Conservation (phyloP, 1,139 yeast species). For the Saccharomycopsis phalli region DNA sequence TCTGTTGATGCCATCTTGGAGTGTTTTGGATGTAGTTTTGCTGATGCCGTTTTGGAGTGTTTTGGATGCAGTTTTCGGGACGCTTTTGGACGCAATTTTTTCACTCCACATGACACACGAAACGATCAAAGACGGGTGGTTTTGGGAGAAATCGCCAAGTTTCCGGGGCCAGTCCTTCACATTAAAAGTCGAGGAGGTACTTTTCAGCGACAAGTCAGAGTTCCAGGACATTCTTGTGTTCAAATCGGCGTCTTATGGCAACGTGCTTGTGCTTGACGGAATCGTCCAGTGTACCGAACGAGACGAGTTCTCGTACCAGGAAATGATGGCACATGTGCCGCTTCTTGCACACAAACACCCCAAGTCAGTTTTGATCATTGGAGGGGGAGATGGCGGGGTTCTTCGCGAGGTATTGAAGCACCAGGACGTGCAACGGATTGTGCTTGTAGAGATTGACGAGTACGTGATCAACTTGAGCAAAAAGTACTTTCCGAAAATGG, state of each 20-base stretch:
- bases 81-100: no score
- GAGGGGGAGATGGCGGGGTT: constrained; percentile 98
- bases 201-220: constrained; percentile 72
- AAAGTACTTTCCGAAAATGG: constrained; percentile 77
- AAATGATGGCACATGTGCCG: constrained; percentile 88
- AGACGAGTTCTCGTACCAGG: constrained; percentile 92
- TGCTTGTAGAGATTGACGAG: constrained; percentile 88
- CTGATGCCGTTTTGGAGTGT: no score
- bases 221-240: constrained; percentile 87
- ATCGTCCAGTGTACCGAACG: constrained; percentile 91
- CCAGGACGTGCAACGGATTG: constrained; percentile 75
- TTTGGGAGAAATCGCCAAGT: constrained; percentile 78
- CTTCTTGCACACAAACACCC: constrained; percentile 87
- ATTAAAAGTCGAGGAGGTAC: constrained; percentile 68
- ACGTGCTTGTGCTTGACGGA: constrained; percentile 83
- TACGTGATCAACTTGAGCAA: constrained; percentile 77
- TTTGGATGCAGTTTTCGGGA: no score
- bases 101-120: constrained; percentile 4
- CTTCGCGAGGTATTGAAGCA: constrained; percentile 88
- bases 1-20: no score
- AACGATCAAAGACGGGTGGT: constrained; percentile 65
- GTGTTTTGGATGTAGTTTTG: no score
- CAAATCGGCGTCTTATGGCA: constrained; percentile 82
- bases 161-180: constrained; percentile 96
- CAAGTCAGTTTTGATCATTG: constrained; percentile 79